Evolutionary conservation across 257 asterid genomes (phyloP).

Genomic region (Forsythia suspensa): DNA sequence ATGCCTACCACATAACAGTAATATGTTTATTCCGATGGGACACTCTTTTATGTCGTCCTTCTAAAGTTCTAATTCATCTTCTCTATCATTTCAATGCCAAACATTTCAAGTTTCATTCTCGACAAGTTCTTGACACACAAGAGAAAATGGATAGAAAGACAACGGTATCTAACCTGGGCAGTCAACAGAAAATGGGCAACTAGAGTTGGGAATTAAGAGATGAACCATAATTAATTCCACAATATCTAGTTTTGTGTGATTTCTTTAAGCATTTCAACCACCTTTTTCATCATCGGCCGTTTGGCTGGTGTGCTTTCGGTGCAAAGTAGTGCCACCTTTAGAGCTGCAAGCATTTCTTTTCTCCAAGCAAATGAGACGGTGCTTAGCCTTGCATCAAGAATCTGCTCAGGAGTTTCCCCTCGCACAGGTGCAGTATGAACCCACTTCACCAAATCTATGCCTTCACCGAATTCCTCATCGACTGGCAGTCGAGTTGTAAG

Average conservation of each 20-base stretch:
- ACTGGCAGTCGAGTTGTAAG: slow-evolving; percentile 79
- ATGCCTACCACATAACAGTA: slow-evolving; percentile 5
- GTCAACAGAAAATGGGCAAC: slow-evolving; percentile 11
- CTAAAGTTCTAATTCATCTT: neutral
- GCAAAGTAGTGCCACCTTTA: slow-evolving; percentile 80
- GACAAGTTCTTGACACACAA: slow-evolving; percentile 10
- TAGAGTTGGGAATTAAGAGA: slow-evolving; percentile 3
- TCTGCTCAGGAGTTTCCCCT: slow-evolving; percentile 99
- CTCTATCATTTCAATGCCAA: slow-evolving; percentile 16
- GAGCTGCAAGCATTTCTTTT: slow-evolving; percentile 89
- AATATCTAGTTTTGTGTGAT: slow-evolving; percentile 38
- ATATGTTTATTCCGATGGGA: slow-evolving; percentile 5
- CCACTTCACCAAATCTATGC: slow-evolving; percentile 97
- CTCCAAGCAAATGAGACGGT: slow-evolving; percentile 91
- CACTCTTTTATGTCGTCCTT: slow-evolving; percentile 3
- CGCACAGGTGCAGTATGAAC: slow-evolving; percentile 83
- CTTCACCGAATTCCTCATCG: slow-evolving; percentile 96
- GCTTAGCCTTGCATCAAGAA: slow-evolving; percentile 88
- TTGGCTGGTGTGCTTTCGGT: slow-evolving; percentile 90
- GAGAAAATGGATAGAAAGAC: neutral
- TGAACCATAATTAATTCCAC: neutral
- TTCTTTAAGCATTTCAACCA: slow-evolving; percentile 89
- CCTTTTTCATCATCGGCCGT: slow-evolving; percentile 91
- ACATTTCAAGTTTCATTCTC: slow-evolving; percentile 2
- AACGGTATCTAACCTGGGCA: neutral